phyloP scores from a whole-genome alignment of 2,329 filamentous ascomycete genomes.

The Acephala macrosclerotiorum region DNA sequence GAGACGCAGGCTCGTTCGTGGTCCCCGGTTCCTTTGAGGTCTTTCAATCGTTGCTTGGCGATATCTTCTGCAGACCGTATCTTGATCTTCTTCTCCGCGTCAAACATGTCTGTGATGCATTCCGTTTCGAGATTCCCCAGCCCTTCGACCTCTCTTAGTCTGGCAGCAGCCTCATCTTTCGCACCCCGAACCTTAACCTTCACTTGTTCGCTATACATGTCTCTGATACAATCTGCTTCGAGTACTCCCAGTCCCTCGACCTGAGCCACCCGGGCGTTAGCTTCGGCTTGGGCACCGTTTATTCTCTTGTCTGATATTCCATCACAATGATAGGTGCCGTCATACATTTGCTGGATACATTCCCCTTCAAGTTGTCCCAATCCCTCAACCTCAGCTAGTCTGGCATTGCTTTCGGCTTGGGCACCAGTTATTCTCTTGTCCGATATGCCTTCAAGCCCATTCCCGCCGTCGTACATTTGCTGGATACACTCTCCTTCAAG shows the following conservation, averaged over 20 bases:
- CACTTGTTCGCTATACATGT: too few species aligned
- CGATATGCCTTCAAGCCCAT: too few species aligned
- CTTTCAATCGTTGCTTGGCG: background rate
- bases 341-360: background rate
- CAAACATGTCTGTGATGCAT: background rate
- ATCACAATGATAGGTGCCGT: too few species aligned
- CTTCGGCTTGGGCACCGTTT: too few species aligned
- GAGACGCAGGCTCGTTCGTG: background rate
- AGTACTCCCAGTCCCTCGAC: too few species aligned
- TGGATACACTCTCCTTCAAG: background rate
- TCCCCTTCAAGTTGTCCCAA: too few species aligned
- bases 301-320: too few species aligned
- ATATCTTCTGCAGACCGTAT: background rate
- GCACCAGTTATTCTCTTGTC: too few species aligned
- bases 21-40: background rate
- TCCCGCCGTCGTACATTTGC: background rate
- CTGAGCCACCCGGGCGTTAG: too few species aligned
- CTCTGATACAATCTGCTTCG: too few species aligned
- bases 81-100: background rate
- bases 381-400: too few species aligned
- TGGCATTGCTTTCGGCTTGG: too few species aligned
- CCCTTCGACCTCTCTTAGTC: background rate
- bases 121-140: background rate
- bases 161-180: background rate
- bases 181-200: background rate